Evolutionary conservation across 1,139 yeast genomes (phyloP), one percentile per base, ranked within the genome.

Genomic region (Scheffersomyces stambukii): DNA sequence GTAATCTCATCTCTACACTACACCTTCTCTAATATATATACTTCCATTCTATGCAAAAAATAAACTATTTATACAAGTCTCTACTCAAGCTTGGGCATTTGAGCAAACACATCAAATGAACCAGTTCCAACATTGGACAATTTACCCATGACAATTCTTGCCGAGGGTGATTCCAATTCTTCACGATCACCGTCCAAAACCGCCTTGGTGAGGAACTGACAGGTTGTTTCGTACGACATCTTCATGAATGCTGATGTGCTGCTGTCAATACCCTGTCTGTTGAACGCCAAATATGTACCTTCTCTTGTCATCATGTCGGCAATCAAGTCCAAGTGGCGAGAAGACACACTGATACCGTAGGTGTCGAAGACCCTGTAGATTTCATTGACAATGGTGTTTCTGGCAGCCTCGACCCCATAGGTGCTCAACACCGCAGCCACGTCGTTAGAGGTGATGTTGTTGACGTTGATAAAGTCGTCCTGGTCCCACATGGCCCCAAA

Each of bases 281-380:
- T 89, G 70, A 93, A 93, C 16, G 99, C 96, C 56, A 91, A 67
- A 55, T 89, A 93, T 3, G 93, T 77, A 50, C 99, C 99, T 63
- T 91, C 97, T 57, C 98, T 78, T 4, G 99, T 93, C 99, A 93
- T 93, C 89, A 86, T 85, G 60, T 93, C 99, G 41, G 95, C 98
- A 60, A 93, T 82, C 56, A 93, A 75, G 54, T 91, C 97, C 64
- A 93, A 77, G 65, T 93, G 99, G 58, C 98, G 88, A 30, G 77
- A 66, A 36, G 94, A 84, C 40, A 93, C 98, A 40, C 89, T 69
- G 54, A 93, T 93, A 48, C 97, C 98, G 60, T 91, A 91, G 34
- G 95, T 89, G 43, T 86, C 86, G 77, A 93, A 93, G 50, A 93
- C 98, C 48, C 86, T 82, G 61, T 86, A 83, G 56, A 93, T 85